These are phyloP conservation scores for Fusarium tanahbumbuense DNA, from an alignment of 2,329 filamentous ascomycete genomes.

Conservation along the genomic window DNA sequence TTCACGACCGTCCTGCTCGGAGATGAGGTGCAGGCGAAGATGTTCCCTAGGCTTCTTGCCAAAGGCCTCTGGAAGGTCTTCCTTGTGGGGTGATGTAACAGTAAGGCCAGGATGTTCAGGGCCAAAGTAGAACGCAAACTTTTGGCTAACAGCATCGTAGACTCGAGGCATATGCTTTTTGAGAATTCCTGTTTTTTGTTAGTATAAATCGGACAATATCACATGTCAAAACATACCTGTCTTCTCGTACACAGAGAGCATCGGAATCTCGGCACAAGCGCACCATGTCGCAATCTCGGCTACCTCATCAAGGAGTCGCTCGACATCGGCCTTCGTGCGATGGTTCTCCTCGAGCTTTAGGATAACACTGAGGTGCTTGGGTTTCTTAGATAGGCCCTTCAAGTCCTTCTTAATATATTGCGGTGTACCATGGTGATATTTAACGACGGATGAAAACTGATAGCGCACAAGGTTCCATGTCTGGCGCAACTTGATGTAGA, in stretches of 20 bases:
- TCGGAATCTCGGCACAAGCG: constrained; percentile 86
- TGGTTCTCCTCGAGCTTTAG: constrained; percentile 78
- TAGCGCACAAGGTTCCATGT: constrained; percentile 83
- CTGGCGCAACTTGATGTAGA: constrained; percentile 86
- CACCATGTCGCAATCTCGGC: constrained; percentile 95
- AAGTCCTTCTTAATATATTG: constrained; percentile 93
- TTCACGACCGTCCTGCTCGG: constrained; percentile 87
- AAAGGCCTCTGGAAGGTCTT: constrained; percentile 49
- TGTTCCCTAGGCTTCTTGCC: constrained; percentile 53
- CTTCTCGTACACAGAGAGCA: constrained; percentile 91
- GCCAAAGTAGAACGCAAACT: constrained; percentile 90
- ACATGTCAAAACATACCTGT: constrained; percentile 69
- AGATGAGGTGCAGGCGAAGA: constrained; percentile 79
- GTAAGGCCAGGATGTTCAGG: constrained; percentile 77
- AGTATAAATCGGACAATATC: constrained; percentile 3
- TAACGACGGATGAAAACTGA: constrained; percentile 82
- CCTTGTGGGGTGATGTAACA: constrained; percentile 58
- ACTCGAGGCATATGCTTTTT: constrained; percentile 91
- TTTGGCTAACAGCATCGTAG: constrained; percentile 81
- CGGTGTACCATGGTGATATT: constrained; percentile 95
- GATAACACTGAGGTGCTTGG: constrained; percentile 88
- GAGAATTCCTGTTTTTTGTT: constrained; percentile 72
- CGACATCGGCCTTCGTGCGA: constrained; percentile 77
- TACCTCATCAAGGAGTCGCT: constrained; percentile 87
- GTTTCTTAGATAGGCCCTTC: constrained; percentile 76